These are phyloP conservation scores for Incumbomyces lentus DNA, from an alignment of 2,329 filamentous ascomycete genomes.

Conservation along the genomic window DNA sequence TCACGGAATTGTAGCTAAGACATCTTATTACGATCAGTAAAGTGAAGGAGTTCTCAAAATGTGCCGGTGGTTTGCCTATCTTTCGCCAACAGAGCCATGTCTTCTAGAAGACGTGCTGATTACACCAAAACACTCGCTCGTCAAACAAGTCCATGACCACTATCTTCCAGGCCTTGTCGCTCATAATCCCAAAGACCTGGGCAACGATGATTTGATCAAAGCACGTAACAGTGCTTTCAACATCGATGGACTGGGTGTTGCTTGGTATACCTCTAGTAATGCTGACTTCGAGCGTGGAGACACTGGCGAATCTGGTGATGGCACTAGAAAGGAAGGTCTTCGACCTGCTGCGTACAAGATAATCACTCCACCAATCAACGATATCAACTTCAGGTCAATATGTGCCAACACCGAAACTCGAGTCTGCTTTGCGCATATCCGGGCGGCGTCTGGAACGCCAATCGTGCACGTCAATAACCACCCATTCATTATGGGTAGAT, in stretches of 20 bases:
- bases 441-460: constrained; percentile 39
- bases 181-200: constrained; percentile 22
- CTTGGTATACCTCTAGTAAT: constrained; percentile 42
- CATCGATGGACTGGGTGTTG: constrained; percentile 46
- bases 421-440: constrained; percentile 44
- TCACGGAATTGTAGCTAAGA: too few relatives aligned
- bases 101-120: constrained; percentile 47
- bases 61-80: constrained; percentile 48
- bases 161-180: constrained; percentile 45
- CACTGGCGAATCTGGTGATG: neutral
- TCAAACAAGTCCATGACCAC: constrained; percentile 41
- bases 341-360: constrained; percentile 44
- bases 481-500: constrained; percentile 45
- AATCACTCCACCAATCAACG: constrained; percentile 41
- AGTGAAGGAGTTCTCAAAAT: constrained; percentile 19
- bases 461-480: constrained; percentile 44
- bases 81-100: constrained; percentile 43
- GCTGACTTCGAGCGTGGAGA: constrained; percentile 26
- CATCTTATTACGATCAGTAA: too few relatives aligned
- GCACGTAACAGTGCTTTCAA: constrained; percentile 45
- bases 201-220: constrained; percentile 24
- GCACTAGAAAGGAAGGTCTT: constrained; percentile 6
- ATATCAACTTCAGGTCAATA: constrained; percentile 44
- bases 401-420: constrained; percentile 42
- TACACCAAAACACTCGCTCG: constrained; percentile 32